phyloP scores from a whole-genome alignment of 192 early-diverging fungal genomes.

The Gamsiella multidivaricata region DNA sequence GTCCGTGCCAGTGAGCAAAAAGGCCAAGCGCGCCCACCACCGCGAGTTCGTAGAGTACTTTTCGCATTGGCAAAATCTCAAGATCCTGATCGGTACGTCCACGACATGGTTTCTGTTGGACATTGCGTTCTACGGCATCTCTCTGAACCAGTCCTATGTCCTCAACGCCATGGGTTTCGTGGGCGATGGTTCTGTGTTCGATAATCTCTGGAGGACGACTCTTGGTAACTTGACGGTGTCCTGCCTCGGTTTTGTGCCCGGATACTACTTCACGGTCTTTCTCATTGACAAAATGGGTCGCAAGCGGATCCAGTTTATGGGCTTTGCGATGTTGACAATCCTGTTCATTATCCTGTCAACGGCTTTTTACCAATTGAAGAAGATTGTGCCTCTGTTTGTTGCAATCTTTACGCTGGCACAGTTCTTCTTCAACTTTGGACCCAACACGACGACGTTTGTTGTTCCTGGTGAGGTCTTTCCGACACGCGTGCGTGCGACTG shows the following conservation, averaged over 20 bases:
- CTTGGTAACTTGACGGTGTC: conserved; percentile 95
- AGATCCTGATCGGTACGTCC: conserved; percentile 81
- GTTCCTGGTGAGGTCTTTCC: conserved; percentile 71
- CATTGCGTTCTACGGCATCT: conserved; percentile 78
- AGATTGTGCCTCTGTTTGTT: conserved; percentile 61
- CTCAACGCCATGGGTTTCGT: conserved; percentile 78
- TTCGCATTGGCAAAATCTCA: conserved; percentile 80
- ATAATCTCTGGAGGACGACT: conserved; percentile 74
- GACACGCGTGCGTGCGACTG: conserved; percentile 65
- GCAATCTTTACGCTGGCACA: conserved; percentile 54
- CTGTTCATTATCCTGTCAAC: conserved; percentile 72
- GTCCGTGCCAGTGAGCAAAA: too few species aligned
- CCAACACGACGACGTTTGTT: conserved; percentile 79
- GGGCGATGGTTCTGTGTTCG: conserved; percentile 65
- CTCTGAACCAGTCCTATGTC: conserved; percentile 80
- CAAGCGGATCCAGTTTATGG: conserved; percentile 92
- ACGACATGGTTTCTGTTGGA: conserved; percentile 85
- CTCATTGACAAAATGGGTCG: conserved; percentile 92
- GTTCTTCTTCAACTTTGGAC: conserved; percentile 75
- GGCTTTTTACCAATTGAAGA: conserved; percentile 48
- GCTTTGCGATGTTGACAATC: conserved; percentile 80
- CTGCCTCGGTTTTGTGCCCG: conserved; percentile 87
- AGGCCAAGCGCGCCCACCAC: conserved; percentile 59
- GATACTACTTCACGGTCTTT: conserved; percentile 95
- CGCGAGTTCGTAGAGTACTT: conserved; percentile 80